Evolutionary conservation across 2,329 filamentous ascomycete genomes (phyloP).

Genomic region (Stemphylium lycopersici): DNA sequence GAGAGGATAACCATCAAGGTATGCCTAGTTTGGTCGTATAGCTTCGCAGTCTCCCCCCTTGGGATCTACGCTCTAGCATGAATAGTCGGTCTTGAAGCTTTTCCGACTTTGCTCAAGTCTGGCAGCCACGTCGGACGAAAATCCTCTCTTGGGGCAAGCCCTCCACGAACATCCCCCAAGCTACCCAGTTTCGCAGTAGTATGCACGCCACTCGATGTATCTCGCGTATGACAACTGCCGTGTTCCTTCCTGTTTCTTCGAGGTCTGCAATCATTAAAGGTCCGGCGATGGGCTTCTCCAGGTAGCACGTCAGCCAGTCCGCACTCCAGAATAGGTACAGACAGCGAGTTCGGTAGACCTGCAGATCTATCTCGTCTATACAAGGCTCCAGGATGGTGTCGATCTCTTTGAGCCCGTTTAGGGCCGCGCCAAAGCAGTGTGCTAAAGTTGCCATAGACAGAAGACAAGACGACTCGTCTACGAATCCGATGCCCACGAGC

Average conservation of each 20-base stretch:
- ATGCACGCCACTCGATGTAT: neutral
- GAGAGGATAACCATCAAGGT: too few species aligned
- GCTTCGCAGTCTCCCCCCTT: neutral
- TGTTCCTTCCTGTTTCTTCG: neutral
- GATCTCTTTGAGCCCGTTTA: constrained; percentile 13
- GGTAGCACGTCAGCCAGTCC: constrained; percentile 17
- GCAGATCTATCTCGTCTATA: constrained; percentile 11
- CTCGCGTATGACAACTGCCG: neutral
- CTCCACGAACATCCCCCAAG: constrained; percentile 22
- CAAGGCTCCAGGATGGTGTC: neutral
- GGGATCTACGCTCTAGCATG: neutral
- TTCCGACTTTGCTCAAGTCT: neutral
- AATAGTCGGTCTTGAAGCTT: neutral
- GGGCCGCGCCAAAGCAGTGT: constrained; percentile 6
- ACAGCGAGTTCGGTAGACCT: constrained; percentile 12
- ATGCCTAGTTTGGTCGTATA: neutral
- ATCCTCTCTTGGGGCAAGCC: constrained; percentile 12
- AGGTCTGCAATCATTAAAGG: constrained; percentile 5
- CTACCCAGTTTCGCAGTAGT: constrained; percentile 22
- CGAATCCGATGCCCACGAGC: constrained; percentile 5
- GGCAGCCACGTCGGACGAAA: neutral
- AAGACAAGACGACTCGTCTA: constrained; percentile 6
- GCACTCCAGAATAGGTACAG: constrained; percentile 23
- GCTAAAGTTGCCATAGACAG: constrained; percentile 9
- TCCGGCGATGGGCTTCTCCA: constrained; percentile 2